A percentile compares a stretch with the other conserved stretches of the same genome.
Evolutionary conservation across 2,329 filamentous ascomycete species (phyloP).

Genomic region (Apiospora hydei): DNA sequence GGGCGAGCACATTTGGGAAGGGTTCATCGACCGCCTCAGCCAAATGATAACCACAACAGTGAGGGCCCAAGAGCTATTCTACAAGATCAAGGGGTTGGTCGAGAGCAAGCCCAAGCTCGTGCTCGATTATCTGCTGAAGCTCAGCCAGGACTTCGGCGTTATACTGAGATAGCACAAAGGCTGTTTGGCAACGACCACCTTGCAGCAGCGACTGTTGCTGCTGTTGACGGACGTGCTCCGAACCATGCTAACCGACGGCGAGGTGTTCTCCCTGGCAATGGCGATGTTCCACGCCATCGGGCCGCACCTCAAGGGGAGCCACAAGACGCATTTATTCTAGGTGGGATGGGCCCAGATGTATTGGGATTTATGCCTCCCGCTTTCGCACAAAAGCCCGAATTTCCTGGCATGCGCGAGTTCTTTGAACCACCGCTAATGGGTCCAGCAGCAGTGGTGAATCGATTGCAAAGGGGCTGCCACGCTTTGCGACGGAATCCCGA

Average conservation of each 20-base stretch:
- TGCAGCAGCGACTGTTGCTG: neutral
- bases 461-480: neutral
- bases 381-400: neutral
- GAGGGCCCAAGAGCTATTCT: neutral
- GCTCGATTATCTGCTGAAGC: neutral
- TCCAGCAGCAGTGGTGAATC: neutral
- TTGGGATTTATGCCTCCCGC: neutral
- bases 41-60: neutral
- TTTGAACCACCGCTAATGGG: neutral
- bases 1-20: neutral
- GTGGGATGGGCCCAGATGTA: neutral
- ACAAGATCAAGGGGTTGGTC: neutral
- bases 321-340: neutral
- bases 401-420: neutral
- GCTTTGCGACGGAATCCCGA: neutral
- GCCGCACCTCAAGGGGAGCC: neutral
- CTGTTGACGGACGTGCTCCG: neutral
- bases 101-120: constrained; percentile 9
- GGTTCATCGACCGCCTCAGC: neutral
- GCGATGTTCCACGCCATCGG: neutral
- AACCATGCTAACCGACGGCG: neutral
- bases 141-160: neutral
- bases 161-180: neutral
- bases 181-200: neutral
- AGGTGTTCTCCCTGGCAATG: neutral